Conservation (phyloP, 1,139 yeast genomes). For the Zhuliangozyma parablackwelliae region DNA sequence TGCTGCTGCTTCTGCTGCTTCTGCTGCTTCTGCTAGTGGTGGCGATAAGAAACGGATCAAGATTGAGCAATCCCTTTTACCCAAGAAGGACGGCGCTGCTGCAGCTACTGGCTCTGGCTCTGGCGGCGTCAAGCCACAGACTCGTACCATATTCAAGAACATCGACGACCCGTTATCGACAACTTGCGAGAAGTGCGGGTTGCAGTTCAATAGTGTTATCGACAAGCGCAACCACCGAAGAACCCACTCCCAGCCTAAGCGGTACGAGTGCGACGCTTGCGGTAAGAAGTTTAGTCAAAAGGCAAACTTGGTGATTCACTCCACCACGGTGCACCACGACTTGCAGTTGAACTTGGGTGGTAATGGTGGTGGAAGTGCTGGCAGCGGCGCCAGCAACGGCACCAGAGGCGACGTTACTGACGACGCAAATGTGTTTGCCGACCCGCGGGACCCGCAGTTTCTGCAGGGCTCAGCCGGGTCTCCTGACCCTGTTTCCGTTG, state of each 20-base stretch:
- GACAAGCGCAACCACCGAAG: conserved; percentile 14
- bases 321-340: conserved; percentile 14
- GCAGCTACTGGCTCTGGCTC: neutral
- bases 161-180: conserved; percentile 11
- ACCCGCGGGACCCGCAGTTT: too few relatives aligned
- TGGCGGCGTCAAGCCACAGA: conserved; percentile 4
- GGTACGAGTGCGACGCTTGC: conserved; percentile 15
- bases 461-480: too few relatives aligned
- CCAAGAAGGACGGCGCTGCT: conserved; percentile 6
- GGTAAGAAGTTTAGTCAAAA: conserved; percentile 20
- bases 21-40: neutral
- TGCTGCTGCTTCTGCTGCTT: too few relatives aligned
- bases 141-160: conserved; percentile 11
- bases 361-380: neutral
- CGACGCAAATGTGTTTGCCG: too few relatives aligned
- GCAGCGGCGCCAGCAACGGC: neutral
- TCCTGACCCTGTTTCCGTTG: neutral
- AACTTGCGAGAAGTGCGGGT: conserved; percentile 10
- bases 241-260: conserved; percentile 13
- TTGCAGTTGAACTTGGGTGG: conserved; percentile 8
- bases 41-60: neutral
- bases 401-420: neutral
- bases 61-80: too few relatives aligned
- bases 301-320: conserved; percentile 12
- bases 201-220: conserved; percentile 10